Conservation (phyloP, 345 rosid species). For the Acer yangbiense region DNA sequence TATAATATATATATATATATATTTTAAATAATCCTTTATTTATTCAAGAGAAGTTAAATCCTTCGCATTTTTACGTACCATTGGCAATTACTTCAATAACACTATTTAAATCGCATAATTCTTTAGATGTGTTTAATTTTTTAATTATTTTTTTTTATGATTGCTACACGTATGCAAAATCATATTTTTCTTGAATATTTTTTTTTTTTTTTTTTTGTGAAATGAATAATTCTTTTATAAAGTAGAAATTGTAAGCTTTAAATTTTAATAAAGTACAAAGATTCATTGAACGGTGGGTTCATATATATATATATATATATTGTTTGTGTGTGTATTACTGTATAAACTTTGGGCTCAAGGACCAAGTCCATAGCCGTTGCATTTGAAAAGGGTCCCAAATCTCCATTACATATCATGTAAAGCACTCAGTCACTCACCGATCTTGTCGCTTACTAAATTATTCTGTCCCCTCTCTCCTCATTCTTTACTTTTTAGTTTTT, state of each 20-base stretch:
- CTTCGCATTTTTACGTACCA: no score
- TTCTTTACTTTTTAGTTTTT: no score
- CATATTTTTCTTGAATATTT: not conserved
- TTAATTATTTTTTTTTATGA: not conserved
- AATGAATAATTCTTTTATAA: no score
- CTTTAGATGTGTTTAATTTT: no score
- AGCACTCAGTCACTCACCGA: not conserved
- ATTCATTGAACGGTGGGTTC: not conserved
- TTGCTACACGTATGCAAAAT: not conserved
- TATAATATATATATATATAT: no score
- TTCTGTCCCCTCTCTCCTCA: not conserved
- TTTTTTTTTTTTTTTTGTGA: no score
- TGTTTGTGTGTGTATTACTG: not conserved
- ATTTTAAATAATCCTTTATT: not conserved
- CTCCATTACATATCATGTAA: slow-evolving; percentile 19
- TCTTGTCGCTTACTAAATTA: slow-evolving; percentile 4
- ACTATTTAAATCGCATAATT: no score
- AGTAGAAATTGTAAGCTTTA: not conserved
- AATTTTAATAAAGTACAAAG: not conserved
- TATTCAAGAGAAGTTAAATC: no score
- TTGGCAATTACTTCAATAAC: no score
- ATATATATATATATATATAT: no score
- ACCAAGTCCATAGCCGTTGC: slow-evolving; percentile 31
- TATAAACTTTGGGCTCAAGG: not conserved
- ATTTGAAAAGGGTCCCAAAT: slow-evolving; percentile 32